Conservation (phyloP, 768 basidiomycete genomes). For the Russula abietina region DNA sequence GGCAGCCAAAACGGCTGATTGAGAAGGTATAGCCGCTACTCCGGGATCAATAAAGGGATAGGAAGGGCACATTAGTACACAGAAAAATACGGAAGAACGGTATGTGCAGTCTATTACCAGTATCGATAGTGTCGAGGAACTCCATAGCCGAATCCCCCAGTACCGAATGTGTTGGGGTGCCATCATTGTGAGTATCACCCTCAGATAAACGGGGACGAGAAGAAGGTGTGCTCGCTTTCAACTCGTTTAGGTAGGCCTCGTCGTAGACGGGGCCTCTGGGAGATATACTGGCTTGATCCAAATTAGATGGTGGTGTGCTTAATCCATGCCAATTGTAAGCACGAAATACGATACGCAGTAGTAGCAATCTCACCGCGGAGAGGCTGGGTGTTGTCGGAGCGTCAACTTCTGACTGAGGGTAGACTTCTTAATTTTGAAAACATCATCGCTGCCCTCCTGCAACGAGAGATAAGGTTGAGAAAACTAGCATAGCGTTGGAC, state of each 20-base stretch:
- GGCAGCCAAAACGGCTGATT: slow-evolving; percentile 63
- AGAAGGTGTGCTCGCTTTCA: slow-evolving; percentile 71
- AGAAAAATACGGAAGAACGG: slow-evolving; percentile 25
- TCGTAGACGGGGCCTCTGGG: slow-evolving; percentile 58
- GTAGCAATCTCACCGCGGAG: slow-evolving; percentile 21
- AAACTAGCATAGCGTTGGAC: slow-evolving; percentile 8
- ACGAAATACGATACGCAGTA: slow-evolving; percentile 3
- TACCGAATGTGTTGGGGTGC: slow-evolving; percentile 43
- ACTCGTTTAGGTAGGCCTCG: slow-evolving; percentile 63
- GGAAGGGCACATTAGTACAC: slow-evolving; percentile 23
- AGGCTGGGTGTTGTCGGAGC: slow-evolving; percentile 47
- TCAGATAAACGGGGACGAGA: slow-evolving; percentile 41
- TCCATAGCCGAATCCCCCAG: slow-evolving; percentile 18
- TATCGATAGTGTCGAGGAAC: slow-evolving; percentile 13
- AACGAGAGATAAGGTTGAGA: slow-evolving; percentile 23
- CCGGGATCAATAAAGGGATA: slow-evolving; percentile 31
- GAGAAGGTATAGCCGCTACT: slow-evolving; percentile 56
- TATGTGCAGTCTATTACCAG: neutral
- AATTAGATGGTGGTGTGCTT: slow-evolving; percentile 5
- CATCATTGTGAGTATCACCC: slow-evolving; percentile 40
- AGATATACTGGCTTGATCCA: slow-evolving; percentile 26
- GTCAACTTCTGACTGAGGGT: slow-evolving; percentile 62
- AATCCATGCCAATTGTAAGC: neutral
- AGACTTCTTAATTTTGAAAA: slow-evolving; percentile 78
- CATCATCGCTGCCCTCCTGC: slow-evolving; percentile 55